Evolutionary conservation across 306 rosid species (phyloP), one percentile per base, ranked within the genome.

Genomic region (Pterocarpus macrocarpus): DNA sequence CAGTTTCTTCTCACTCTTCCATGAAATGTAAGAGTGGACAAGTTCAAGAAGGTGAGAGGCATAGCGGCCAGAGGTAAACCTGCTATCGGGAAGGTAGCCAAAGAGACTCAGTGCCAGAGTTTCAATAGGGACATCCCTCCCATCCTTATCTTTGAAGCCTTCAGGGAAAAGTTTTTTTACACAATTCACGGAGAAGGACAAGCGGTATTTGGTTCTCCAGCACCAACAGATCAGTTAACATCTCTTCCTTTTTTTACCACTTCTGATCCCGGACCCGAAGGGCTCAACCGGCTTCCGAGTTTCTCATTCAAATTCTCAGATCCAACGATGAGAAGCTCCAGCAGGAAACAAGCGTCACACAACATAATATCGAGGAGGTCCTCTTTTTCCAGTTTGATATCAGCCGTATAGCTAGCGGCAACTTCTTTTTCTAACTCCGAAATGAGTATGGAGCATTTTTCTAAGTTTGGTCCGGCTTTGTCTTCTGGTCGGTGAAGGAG

Each of bases 121-220:
- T 39, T 39, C 44, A 39, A 39, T 3, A 4, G 44, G 7, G 28
- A 39, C 7, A 39, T 39, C 58, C 10, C 5, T 22, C 28, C 28
- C 28, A 22, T 22, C 28, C 28, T 22, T 22, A 22, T 22, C 28
- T 22, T 22, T 22, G 28, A 22, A 22, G 28, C 28, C 52, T 1
- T 41, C 4, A 5, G 13, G 61, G 5, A 76, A 45, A 59, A 77
- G 34, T 12, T 0, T 13, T 13, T 39, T 39, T 7, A 55, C 28
- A 67, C 36, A 81, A 36, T 0, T 2, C 0, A 4, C 17, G 36
- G 28, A 82, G 81, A 8, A 82, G 7, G 16, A 35, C 2, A 2
- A 82, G 17, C 0, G 86, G 86, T 4, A 82, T 30, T 8, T 83
- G 79, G 12, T 77, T 83, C 11, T 83, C 79, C n/a, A 83, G 56